A percentile compares a stretch with the other conserved stretches of the same genome.
Evolutionary conservation across 176 grass and related monocot species (phyloP).

Genomic region (Cenchrus americanus): DNA sequence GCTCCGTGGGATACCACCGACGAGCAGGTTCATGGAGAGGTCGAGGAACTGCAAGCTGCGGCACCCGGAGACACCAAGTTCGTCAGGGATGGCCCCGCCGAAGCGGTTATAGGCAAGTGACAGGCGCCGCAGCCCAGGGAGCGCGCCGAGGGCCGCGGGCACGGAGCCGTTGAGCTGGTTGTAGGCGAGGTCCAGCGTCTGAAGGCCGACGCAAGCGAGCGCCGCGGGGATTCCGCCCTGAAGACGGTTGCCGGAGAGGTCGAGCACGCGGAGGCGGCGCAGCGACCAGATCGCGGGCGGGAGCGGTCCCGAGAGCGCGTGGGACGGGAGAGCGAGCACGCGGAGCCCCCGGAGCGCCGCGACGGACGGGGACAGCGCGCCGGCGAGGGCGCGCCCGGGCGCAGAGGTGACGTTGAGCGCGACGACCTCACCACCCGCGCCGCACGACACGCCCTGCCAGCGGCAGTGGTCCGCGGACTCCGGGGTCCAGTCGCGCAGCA

Average conservation of each 20-base stretch:
- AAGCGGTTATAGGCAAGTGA: constrained; percentile 76
- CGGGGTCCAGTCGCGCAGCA: constrained; percentile 60
- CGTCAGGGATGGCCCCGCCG: constrained; percentile 70
- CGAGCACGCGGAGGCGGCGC: constrained; percentile 56
- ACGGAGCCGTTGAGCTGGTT: constrained; percentile 83
- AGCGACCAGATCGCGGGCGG: constrained; percentile 58
- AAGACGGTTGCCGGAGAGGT: constrained; percentile 70
- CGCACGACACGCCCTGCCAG: constrained; percentile 79
- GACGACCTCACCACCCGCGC: constrained; percentile 50
- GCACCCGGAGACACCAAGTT: constrained; percentile 59
- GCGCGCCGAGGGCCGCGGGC: constrained; percentile 46
- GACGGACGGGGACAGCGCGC: constrained; percentile 63
- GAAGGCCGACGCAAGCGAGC: constrained; percentile 57
- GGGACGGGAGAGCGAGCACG: constrained; percentile 57
- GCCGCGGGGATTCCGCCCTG: constrained; percentile 70
- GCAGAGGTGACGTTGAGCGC: constrained; percentile 63
- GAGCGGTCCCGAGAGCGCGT: constrained; percentile 59
- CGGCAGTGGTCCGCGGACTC: constrained; percentile 53
- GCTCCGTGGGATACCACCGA: constrained; percentile 70
- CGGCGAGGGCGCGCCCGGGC: constrained; percentile 52
- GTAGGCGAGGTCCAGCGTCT: constrained; percentile 77
- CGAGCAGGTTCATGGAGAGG: constrained; percentile 78
- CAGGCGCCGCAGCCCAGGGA: constrained; percentile 53
- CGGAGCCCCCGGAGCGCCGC: constrained; percentile 59
- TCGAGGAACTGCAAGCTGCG: constrained; percentile 65